phyloP scores from a whole-genome alignment of 1,284 basidiomycete genomes.

The Sutorius eximius region DNA sequence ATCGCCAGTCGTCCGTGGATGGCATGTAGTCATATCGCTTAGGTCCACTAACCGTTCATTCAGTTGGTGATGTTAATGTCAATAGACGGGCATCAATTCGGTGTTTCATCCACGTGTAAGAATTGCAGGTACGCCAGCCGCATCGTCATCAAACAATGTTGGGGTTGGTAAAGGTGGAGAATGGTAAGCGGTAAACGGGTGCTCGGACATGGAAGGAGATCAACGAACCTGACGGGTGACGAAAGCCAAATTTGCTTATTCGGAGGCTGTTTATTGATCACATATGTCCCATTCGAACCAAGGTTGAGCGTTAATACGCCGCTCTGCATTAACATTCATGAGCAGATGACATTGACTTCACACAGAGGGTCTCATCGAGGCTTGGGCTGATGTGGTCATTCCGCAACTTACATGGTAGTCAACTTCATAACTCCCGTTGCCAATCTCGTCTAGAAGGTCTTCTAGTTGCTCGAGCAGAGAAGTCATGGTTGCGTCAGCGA shows the following conservation, averaged over 20 bases:
- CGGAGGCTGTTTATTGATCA: constrained; percentile 99
- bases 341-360: constrained; percentile 3
- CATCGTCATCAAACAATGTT: neutral
- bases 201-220: neutral
- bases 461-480: constrained; percentile 80
- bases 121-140: neutral
- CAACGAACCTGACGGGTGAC: constrained; percentile 74
- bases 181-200: constrained; percentile 8
- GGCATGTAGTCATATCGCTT: constrained; percentile 81
- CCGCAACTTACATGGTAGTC: constrained; percentile 83
- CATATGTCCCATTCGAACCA: constrained; percentile 90
- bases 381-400: neutral
- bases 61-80: neutral
- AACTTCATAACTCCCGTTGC: constrained; percentile 72
- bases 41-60: constrained; percentile 64
- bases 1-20: constrained; percentile 68
- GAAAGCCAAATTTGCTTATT: constrained; percentile 99
- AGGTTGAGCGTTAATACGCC: constrained; percentile 90
- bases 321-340: constrained; percentile 46
- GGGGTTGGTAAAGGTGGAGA: constrained; percentile 1
- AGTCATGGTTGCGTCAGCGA: constrained; percentile 86
- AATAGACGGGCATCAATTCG: neutral
- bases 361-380: constrained; percentile 13
- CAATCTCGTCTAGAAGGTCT: constrained; percentile 64
- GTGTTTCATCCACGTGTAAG: constrained; percentile 3